These are phyloP conservation scores for Scenedesmus sp. DNA, from an alignment of 163 green algal species.

Conservation along the genomic window DNA sequence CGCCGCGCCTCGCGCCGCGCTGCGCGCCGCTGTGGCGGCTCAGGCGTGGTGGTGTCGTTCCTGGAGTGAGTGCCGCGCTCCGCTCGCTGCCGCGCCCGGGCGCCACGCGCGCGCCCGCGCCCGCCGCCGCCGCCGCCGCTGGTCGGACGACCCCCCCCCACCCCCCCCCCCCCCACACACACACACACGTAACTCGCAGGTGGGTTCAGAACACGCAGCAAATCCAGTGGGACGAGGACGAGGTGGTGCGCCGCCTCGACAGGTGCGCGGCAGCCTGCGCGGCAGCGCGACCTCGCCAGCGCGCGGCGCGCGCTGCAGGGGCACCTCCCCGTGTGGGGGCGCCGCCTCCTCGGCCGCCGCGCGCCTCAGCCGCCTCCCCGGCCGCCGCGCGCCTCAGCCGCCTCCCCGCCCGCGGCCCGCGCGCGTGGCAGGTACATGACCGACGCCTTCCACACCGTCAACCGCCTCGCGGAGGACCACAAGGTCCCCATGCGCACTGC, in stretches of 20 bases:
- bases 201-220: conserved; percentile 66
- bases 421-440: conserved; percentile 65
- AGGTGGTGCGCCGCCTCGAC: conserved; percentile 63
- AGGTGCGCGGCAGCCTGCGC: conserved; percentile 36
- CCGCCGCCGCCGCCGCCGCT: too few relatives aligned
- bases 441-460: conserved; percentile 57
- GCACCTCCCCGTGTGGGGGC: background rate
- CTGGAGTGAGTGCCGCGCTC: conserved; percentile 77
- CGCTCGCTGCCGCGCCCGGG: too few relatives aligned
- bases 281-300: too few relatives aligned
- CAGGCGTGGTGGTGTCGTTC: conserved; percentile 64
- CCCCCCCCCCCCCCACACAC: too few relatives aligned
- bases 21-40: background rate
- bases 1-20: background rate
- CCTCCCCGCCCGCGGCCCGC: too few relatives aligned
- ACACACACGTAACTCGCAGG: too few relatives aligned
- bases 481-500: conserved; percentile 55
- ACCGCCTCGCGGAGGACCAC: conserved; percentile 44
- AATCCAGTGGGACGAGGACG: conserved; percentile 63
- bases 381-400: too few relatives aligned
- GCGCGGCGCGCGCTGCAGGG: background rate
- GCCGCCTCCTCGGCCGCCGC: background rate
- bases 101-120: too few relatives aligned
- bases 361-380: too few relatives aligned
- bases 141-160: too few relatives aligned